Conservation (phyloP, 768 basidiomycete species). For the Leccinum subgranulosum region DNA sequence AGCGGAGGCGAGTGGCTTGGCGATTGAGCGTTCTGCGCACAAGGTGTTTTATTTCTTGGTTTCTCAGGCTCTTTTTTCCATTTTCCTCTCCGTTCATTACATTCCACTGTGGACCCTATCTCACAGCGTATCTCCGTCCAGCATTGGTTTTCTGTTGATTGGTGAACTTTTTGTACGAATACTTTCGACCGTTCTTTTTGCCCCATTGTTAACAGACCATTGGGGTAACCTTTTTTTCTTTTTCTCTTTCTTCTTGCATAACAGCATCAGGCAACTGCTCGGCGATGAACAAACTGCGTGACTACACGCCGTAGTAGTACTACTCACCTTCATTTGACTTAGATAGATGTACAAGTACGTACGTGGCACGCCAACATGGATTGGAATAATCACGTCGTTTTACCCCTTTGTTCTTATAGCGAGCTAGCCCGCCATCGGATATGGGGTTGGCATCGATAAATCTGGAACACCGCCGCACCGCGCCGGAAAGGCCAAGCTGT, state of each 20-base stretch:
- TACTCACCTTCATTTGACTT: slow-evolving; percentile 21
- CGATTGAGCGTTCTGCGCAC: slow-evolving; percentile 12
- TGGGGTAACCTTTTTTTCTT: neutral
- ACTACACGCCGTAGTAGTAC: slow-evolving; percentile 26
- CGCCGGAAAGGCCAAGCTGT: too few relatives aligned
- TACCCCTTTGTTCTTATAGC: too few relatives aligned
- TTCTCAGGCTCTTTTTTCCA: neutral
- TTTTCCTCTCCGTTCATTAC: neutral
- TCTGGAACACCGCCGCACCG: too few relatives aligned
- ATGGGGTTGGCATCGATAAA: too few relatives aligned
- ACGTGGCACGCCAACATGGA: neutral
- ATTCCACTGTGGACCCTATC: neutral
- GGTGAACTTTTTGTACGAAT: slow-evolving; percentile 2
- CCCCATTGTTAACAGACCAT: neutral
- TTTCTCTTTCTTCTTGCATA: neutral
- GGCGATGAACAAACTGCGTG: slow-evolving; percentile 5
- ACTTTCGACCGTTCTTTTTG: slow-evolving; percentile 14
- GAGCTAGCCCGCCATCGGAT: too few relatives aligned
- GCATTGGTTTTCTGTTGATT: neutral
- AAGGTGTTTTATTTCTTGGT: neutral
- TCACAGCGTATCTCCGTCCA: neutral
- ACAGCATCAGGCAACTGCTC: neutral
- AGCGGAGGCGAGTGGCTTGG: slow-evolving; percentile 69
- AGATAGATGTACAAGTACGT: slow-evolving; percentile 5
- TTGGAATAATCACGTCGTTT: neutral